Base-by-base conservation (phyloP, 257 asterid species). In the Primulina tabacum region DNA sequence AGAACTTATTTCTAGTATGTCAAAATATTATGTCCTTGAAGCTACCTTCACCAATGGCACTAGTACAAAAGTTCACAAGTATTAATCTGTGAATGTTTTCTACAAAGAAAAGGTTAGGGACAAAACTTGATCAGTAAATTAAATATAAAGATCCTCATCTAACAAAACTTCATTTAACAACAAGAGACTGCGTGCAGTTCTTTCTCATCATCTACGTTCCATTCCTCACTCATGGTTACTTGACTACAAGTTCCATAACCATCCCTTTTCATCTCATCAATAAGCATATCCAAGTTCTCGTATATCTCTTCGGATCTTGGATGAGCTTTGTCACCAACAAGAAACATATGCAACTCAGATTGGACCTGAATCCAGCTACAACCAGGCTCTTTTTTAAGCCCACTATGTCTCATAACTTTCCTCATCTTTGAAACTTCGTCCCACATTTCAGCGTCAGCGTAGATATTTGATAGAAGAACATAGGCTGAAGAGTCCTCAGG, bases 331-430 rank as follows among this genome's bases (percentile, higher is more conserved):
- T 92, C 97, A 40, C 90, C 89, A 30, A 81, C 92, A 79, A 90
- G 89, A 78, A 92, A 90, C 97, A 85, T 88, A 35, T 90, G 92
- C 59, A 90, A 88, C 71, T 86, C 96, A 30, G 96, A 82, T 69
- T 82, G 87, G n/a, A 88, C 65, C 88, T 90, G 97, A 38, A 88
- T 78, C 98, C 97, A 88, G 82, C 97, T 92, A 78, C 96, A 90
- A 4, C 98, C 98, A 0, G 97, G 97, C 74, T 90, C 96, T 64
- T 90, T 92, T 55, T 79, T 90, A 69, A 92, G 73, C 77, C 90
- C 37, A 16, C 93, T 26, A 3, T 65, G 72, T 76, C 90, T 82
- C 98, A 92, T 92, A 52, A 76, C 73, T 65, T 70, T 85, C 76
- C 98, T 87, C 81, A 92, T 75, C 70, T 80, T 80, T 9, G 95